A percentile compares a stretch with the other conserved stretches of the same genome.
Conservation (phyloP, 495 filamentous ascomycete species). For the Ascobolus immersus region DNA sequence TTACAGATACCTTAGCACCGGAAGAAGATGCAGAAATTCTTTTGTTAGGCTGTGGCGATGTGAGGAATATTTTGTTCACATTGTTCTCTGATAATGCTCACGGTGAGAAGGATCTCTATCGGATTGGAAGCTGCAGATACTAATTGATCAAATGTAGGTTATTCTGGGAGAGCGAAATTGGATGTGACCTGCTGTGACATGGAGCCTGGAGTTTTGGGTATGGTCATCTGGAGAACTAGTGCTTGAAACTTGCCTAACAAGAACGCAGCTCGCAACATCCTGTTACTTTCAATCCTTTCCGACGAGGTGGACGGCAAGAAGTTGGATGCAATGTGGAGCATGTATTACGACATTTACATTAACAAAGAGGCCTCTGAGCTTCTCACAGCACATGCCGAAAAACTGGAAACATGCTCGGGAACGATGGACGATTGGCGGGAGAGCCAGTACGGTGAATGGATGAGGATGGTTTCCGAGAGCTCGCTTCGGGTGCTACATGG, state of each 20-base stretch:
- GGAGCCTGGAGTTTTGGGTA: slow-evolving; percentile 24
- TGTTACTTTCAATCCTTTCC: too few species aligned
- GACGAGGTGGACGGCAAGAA: too few species aligned
- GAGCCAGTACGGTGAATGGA: slow-evolving; percentile 9
- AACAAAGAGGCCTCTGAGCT: slow-evolving; percentile 17
- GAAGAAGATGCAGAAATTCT: slow-evolving; percentile 25
- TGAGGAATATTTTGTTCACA: slow-evolving; percentile 9
- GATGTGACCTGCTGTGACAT: slow-evolving; percentile 27
- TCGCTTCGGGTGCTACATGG: slow-evolving; percentile 12
- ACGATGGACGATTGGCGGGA: slow-evolving; percentile 11
- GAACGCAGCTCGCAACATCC: too few species aligned
- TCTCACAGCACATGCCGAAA: slow-evolving; percentile 7
- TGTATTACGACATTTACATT: slow-evolving; percentile 29
- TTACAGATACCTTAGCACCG: slow-evolving; percentile 24
- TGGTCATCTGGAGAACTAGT: too few species aligned
- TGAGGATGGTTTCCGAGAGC: slow-evolving; percentile 14
- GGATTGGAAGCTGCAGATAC: too few species aligned
- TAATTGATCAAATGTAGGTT: too few species aligned
- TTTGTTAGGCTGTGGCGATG: slow-evolving; percentile 12
- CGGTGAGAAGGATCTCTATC: too few species aligned
- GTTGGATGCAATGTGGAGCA: too few species aligned
- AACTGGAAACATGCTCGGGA: slow-evolving; percentile 16
- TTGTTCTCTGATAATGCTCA: slow-evolving; percentile 1
- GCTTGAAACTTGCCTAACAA: too few species aligned
- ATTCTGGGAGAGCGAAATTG: too few species aligned